These are phyloP conservation scores for Pascua sp. DNA, from an alignment of 1,284 basidiomycete genomes.

Conservation along the genomic window DNA sequence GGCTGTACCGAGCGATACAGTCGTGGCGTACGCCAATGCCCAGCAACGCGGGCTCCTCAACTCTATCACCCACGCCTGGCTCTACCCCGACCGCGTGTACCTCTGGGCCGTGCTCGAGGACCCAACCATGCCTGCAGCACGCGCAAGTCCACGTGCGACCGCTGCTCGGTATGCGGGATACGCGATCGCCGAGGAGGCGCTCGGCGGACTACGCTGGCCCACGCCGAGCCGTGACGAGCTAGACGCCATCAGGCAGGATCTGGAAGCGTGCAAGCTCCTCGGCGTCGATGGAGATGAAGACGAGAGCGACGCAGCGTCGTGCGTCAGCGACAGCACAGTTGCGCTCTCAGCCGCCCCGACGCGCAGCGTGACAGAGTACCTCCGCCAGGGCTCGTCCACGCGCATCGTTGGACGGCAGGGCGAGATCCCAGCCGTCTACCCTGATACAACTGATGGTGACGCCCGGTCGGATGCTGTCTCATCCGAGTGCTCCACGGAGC, in stretches of 20 bases:
- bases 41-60: conserved; percentile 27
- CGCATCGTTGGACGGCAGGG: conserved; percentile 54
- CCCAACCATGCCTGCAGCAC: conserved; percentile 26
- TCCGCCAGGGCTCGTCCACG: conserved; percentile 66
- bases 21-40: conserved; percentile 28
- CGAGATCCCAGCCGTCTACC: conserved; percentile 30
- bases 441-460: neutral
- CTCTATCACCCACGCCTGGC: conserved; percentile 28
- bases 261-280: neutral
- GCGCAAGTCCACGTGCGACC: conserved; percentile 14
- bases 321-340: conserved; percentile 4
- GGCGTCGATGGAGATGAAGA: neutral
- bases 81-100: conserved; percentile 39
- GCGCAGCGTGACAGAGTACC: conserved; percentile 62
- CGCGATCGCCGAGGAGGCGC: conserved; percentile 43
- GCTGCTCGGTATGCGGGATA: conserved; percentile 31
- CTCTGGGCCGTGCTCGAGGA: conserved; percentile 36
- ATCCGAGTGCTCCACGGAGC: no score
- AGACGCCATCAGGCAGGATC: conserved; percentile 9
- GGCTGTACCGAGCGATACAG: conserved; percentile 5
- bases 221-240: conserved; percentile 8
- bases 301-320: conserved; percentile 23
- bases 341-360: conserved; percentile 13
- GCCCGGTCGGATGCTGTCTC: neutral
- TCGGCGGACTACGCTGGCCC: conserved; percentile 33